These are phyloP conservation scores for Tetrahymena thermophila DNA, from an alignment of 73 alveolate species.

Conservation along the genomic window DNA sequence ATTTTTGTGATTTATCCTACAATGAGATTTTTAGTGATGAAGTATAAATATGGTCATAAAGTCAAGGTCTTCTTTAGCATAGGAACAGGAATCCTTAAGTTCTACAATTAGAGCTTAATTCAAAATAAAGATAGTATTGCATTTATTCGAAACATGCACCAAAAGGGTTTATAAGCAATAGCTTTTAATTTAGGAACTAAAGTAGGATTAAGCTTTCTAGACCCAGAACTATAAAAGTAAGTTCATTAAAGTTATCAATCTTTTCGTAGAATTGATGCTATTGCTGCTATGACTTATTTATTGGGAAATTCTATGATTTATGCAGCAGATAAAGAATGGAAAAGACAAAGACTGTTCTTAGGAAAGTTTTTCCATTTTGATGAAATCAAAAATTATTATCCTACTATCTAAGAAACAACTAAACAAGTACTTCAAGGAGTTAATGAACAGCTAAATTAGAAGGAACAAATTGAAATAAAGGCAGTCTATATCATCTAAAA, in stretches of 20 bases:
- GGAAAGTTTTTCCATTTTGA: not conserved
- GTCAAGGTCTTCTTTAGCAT: not conserved
- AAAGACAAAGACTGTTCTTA: not conserved
- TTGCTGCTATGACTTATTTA: not conserved
- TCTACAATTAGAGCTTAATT: not conserved
- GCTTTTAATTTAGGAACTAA: not conserved
- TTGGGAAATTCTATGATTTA: not conserved
- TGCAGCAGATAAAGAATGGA: not conserved
- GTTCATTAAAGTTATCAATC: not conserved
- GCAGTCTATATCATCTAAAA: not conserved
- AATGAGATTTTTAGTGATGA: not conserved
- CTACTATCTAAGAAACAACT: not conserved
- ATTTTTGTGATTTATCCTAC: not conserved
- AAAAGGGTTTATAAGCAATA: not conserved
- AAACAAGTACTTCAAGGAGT: not conserved
- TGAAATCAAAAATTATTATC: not conserved
- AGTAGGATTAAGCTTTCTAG: not conserved
- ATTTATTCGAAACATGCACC: not conserved
- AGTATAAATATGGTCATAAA: not conserved
- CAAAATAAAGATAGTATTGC: not conserved
- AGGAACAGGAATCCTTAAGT: not conserved
- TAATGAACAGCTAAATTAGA: not conserved
- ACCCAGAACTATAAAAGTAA: not conserved
- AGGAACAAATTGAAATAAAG: not conserved
- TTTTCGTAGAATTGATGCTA: not conserved